Evolutionary conservation across 768 basidiomycete species (phyloP).

Genomic region (Boletus pseudo-olivaceus): DNA sequence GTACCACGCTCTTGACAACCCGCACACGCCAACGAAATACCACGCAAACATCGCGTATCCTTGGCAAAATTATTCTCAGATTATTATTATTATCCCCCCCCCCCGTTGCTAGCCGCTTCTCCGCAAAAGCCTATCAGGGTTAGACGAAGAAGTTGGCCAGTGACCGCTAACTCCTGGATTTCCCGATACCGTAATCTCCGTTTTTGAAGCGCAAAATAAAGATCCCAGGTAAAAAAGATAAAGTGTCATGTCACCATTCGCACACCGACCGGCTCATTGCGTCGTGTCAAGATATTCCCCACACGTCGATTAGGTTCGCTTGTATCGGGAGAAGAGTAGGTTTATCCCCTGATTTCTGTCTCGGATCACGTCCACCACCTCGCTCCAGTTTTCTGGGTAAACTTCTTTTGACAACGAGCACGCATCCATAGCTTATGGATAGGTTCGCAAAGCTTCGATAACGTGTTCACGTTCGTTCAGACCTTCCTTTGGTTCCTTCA

Average conservation of each 20-base stretch:
- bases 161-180: constrained; percentile 28
- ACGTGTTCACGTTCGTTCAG: constrained; percentile 11
- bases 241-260: constrained; percentile 9
- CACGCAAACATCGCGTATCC: neutral
- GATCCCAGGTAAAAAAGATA: constrained; percentile 12
- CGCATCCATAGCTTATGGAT: too few relatives aligned
- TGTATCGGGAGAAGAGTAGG: neutral
- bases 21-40: neutral
- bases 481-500: constrained; percentile 8
- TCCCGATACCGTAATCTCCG: constrained; percentile 36
- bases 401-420: neutral
- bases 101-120: constrained; percentile 16
- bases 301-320: constrained; percentile 12
- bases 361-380: constrained; percentile 7
- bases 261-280: constrained; percentile 2
- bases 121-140: constrained; percentile 36
- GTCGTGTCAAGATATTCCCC: constrained; percentile 5
- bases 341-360: constrained; percentile 5
- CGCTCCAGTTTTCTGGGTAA: constrained; percentile 2
- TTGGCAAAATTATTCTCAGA: neutral
- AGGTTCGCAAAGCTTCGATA: constrained; percentile 10
- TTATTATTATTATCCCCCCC: constrained; percentile 26
- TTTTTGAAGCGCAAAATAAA: constrained; percentile 15
- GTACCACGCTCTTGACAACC: neutral
- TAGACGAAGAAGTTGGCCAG: constrained; percentile 16